Evolutionary conservation across 352 stramenopile genomes (phyloP), one percentile per base, ranked within the genome.

Genomic region (Phytophthora fragariae): DNA sequence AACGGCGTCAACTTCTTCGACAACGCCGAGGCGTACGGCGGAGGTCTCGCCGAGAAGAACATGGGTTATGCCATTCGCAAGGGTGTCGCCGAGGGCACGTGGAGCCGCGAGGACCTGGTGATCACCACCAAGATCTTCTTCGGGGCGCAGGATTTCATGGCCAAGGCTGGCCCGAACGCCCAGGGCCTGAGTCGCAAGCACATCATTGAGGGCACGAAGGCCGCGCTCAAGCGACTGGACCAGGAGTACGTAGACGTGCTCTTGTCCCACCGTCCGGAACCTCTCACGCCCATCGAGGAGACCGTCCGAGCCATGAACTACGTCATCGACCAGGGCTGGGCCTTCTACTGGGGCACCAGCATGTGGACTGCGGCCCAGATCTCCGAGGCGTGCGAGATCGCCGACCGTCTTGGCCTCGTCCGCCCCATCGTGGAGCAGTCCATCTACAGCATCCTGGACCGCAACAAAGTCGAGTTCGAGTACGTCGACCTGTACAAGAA

Each of bases 1-100:
- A 31, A 74, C n/a, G 84, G 84, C 15, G 72, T 92, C 68, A 90
- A 89, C 72, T 85, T 90, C 41, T 83, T 88, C 37, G 85, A 92
- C 29, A 31, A 31, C 29, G 29, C 29, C 29, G 29, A 31, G 4
- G 29, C 29, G 29, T 31, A 31, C 29, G 29, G 29, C 3, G 29
- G 29, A 31, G 29, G 29, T 31, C 29, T 31, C 29, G 29, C 29
- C 29, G 29, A 31, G 29, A 31, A 6, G 29, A 31, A 31, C 29
- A 31, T 31, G 29, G 29, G 29, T 1, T 5, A 5, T 7, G 29
- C 29, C 29, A 31, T 31, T 31, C 29, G 29, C 29, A 31, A 31
- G 29, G 29, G 29, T 0, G 29, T 31, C 29, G 29, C 29, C 29
- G 29, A 31, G 29, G 29, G 29, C 29, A 31, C 29, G 29, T 31